phyloP scores from a whole-genome alignment of 2,329 filamentous ascomycete genomes.

The Macrophomina tecta region DNA sequence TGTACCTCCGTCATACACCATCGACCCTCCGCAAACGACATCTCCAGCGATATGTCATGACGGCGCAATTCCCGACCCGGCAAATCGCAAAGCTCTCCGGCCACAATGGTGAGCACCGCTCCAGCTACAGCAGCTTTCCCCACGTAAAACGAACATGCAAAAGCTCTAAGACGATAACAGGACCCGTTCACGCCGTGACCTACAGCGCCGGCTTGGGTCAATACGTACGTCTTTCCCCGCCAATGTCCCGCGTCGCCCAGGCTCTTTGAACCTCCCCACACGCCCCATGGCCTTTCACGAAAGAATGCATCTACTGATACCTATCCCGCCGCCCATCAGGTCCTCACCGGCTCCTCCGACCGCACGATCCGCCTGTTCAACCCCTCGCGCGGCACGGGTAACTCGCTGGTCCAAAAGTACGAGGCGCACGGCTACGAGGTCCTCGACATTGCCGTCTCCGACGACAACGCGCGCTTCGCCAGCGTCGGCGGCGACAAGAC shows the following conservation, averaged over 20 bases:
- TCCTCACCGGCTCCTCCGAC: constrained; percentile 87
- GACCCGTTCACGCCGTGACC: constrained; percentile 57
- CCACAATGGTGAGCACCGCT: constrained; percentile 41
- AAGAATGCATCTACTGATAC: too few relatives aligned
- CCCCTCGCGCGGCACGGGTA: constrained; percentile 59
- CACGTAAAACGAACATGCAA: neutral
- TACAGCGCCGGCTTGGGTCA: constrained; percentile 57
- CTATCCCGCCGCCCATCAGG: constrained; percentile 29
- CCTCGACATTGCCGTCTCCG: constrained; percentile 74
- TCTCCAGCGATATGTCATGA: constrained; percentile 39
- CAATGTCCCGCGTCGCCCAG: too few relatives aligned
- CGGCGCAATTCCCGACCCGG: constrained; percentile 46
- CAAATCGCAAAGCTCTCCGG: constrained; percentile 49
- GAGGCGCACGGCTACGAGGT: constrained; percentile 91
- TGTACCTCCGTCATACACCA: neutral
- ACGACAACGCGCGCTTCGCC: constrained; percentile 83
- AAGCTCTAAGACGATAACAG: constrained; percentile 33
- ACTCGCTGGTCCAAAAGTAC: constrained; percentile 81
- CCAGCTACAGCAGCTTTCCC: too few relatives aligned
- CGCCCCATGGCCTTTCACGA: too few relatives aligned
- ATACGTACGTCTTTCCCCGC: constrained; percentile 43
- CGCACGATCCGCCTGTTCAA: constrained; percentile 88
- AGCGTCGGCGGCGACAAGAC: constrained; percentile 88
- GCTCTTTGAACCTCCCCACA: too few relatives aligned
- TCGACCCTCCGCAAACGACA: neutral